phyloP scores from a whole-genome alignment of 345 rosid genomes.

The Boechera divaricarpa region DNA sequence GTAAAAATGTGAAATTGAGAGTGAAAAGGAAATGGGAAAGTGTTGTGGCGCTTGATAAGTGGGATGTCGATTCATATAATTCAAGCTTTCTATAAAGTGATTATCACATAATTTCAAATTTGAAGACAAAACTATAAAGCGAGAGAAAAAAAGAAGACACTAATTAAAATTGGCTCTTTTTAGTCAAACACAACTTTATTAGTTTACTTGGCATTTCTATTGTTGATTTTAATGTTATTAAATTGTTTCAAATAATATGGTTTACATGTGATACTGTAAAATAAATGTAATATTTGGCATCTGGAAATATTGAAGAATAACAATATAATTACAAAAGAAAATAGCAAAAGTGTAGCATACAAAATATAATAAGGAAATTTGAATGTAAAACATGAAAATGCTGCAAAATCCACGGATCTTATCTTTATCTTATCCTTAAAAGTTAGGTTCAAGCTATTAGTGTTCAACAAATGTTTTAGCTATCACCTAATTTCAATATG shows the following conservation, averaged over 20 bases:
- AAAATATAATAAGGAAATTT: background rate
- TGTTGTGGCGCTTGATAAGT: conserved; percentile 45
- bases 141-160: background rate
- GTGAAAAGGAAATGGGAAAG: conserved; percentile 20
- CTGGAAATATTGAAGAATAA: background rate
- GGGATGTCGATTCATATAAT: conserved; percentile 50
- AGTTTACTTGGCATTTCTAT: conserved; percentile 7
- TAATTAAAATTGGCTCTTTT: background rate
- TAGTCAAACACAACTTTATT: conserved; percentile 17
- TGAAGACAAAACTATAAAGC: conserved; percentile 8
- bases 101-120: conserved; percentile 35
- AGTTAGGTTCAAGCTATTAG: conserved; percentile 12
- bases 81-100: conserved; percentile 45
- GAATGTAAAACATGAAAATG: conserved; percentile 10
- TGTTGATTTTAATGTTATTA: background rate
- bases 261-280: background rate
- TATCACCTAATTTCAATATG: conserved; percentile 15
- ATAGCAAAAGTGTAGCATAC: background rate
- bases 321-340: background rate
- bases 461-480: conserved; percentile 25
- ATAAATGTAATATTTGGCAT: conserved; percentile 2
- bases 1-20: conserved; percentile 19
- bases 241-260: background rate
- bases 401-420: conserved; percentile 9
- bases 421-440: conserved; percentile 1